Conservation (phyloP, 2,329 filamentous ascomycete species). For the Neopestalotiopsis sp. region DNA sequence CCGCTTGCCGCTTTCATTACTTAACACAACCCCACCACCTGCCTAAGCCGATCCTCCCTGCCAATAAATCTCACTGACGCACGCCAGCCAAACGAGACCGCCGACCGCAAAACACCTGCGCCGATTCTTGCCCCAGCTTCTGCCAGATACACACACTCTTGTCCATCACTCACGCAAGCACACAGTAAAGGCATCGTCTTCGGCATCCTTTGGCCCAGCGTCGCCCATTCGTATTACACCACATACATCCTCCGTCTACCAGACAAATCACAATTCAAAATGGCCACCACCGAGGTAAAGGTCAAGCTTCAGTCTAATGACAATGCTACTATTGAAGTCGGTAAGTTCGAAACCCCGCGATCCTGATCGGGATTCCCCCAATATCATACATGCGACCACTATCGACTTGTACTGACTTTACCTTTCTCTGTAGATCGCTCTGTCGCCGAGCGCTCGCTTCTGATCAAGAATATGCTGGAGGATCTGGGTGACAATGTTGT, state of each 20-base stretch:
- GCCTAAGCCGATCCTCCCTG: background rate
- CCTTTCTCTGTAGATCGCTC: constrained; percentile 68
- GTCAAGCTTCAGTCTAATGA: constrained; percentile 31
- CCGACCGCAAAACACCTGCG: background rate
- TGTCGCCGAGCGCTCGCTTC: constrained; percentile 87
- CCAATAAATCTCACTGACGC: background rate
- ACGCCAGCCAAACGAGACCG: background rate
- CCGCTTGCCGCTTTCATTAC: background rate
- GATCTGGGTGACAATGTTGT: constrained; percentile 75
- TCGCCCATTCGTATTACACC: background rate
- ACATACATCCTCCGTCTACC: constrained; percentile 6
- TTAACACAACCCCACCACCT: background rate
- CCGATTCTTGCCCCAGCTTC: background rate
- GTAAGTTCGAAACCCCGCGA: constrained; percentile 23
- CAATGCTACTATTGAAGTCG: constrained; percentile 28
- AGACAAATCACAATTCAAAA: constrained; percentile 19
- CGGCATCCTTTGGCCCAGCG: background rate
- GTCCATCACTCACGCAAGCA: background rate
- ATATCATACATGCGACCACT: constrained; percentile 21
- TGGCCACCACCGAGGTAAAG: constrained; percentile 22
- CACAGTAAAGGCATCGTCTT: background rate
- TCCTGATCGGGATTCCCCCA: background rate
- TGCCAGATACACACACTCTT: background rate
- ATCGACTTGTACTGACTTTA: constrained; percentile 15
- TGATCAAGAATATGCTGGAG: constrained; percentile 98